phyloP scores from a whole-genome alignment of 805 yeast genomes.

The Candida tibetensis region DNA sequence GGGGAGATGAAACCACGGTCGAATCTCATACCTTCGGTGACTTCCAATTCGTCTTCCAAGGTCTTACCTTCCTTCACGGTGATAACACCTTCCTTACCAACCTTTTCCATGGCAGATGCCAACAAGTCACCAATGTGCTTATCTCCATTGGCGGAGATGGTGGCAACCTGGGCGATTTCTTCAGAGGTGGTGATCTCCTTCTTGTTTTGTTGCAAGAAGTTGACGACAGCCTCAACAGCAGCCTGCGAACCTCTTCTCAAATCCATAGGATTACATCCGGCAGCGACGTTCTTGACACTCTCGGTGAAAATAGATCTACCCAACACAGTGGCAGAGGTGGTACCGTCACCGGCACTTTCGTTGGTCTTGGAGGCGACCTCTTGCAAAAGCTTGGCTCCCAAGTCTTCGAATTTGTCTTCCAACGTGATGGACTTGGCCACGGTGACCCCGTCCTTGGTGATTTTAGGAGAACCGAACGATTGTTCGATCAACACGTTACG shows the following conservation, averaged over 20 bases:
- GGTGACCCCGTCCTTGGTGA: conserved; percentile 98
- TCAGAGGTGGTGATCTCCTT: conserved; percentile 90
- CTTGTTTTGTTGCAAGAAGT: conserved; percentile 78
- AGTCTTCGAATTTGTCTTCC: conserved; percentile 88
- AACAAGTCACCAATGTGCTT: conserved; percentile 84
- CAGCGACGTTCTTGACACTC: conserved; percentile 94
- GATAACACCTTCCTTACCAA: conserved; percentile 98
- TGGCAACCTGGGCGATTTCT: conserved; percentile 97
- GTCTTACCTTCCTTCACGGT: conserved; percentile 98
- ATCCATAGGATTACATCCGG: conserved; percentile 99
- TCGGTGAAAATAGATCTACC: conserved; percentile 96
- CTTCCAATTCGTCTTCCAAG: conserved; percentile 92
- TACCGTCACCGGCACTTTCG: conserved; percentile 98
- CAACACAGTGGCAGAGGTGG: conserved; percentile 94
- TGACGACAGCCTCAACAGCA: conserved; percentile 91
- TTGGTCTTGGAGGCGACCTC: conserved; percentile 97
- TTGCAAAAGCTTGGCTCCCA: conserved; percentile 93
- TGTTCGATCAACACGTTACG: conserved; percentile 96
- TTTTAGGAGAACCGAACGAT: conserved; percentile 94
- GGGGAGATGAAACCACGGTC: conserved; percentile 98
- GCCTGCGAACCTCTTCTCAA: conserved; percentile 96
- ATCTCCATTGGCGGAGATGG: conserved; percentile 97
- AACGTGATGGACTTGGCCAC: conserved; percentile 85
- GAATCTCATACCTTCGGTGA: conserved; percentile 96
- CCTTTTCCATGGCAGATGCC: conserved; percentile 97